Conservation (phyloP, 2,329 filamentous ascomycete genomes). For the Rhinocladiella mackenziei region DNA sequence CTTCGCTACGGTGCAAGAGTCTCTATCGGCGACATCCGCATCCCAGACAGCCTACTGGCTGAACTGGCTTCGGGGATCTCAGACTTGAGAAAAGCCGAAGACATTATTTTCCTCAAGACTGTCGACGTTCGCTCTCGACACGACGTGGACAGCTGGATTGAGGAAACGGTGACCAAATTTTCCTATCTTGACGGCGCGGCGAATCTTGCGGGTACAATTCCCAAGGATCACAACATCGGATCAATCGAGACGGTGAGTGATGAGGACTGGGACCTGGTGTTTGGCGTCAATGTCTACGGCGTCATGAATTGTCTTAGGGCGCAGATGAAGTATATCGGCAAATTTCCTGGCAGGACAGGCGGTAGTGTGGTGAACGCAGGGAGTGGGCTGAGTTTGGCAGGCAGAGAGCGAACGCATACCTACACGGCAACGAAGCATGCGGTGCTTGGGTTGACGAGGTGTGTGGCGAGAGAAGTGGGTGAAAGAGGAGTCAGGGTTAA, state of each 20-base stretch:
- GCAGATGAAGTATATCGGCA: constrained; percentile 41
- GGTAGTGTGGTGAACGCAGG: constrained; percentile 42
- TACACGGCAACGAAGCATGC: constrained; percentile 52
- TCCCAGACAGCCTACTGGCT: constrained; percentile 3
- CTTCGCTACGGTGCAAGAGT: constrained; percentile 13
- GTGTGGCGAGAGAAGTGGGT: constrained; percentile 35
- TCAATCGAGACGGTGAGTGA: constrained; percentile 35
- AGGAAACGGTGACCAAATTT: constrained; percentile 34
- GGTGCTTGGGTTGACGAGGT: constrained; percentile 54
- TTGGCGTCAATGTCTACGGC: constrained; percentile 41
- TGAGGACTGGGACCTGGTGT: constrained; percentile 38
- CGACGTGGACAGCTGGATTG: constrained; percentile 36
- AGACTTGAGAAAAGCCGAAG: background rate
- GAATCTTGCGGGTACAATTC: constrained; percentile 37
- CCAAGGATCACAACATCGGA: constrained; percentile 16
- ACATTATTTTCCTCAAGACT: constrained; percentile 7
- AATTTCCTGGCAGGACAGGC: constrained; percentile 13
- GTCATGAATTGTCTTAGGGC: constrained; percentile 41
- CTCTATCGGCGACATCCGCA: constrained; percentile 14
- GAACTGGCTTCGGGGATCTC: background rate
- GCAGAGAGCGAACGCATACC: constrained; percentile 37
- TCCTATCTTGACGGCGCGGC: constrained; percentile 38
- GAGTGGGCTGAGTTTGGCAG: constrained; percentile 37
- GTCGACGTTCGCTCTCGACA: constrained; percentile 34
- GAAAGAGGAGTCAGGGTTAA: constrained; percentile 37